Evolutionary conservation across 352 stramenopile genomes (phyloP).

Genomic region (Detonula confervacea): DNA sequence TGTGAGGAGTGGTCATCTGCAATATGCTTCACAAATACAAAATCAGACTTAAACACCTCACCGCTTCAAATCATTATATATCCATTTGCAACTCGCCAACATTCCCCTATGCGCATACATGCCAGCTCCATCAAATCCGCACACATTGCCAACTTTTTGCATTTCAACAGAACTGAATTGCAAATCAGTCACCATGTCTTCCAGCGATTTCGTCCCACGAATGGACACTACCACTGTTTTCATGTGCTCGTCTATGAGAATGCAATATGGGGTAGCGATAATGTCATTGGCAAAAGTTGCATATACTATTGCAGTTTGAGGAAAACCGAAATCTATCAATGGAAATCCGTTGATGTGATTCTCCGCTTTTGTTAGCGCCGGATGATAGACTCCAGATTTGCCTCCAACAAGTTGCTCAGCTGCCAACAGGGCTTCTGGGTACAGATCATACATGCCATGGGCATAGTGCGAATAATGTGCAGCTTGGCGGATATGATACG

Average conservation of each 20-base stretch:
- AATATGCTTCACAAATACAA: too few species aligned
- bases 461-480: slow-evolving; percentile 35
- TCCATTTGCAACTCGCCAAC: slow-evolving; percentile 43
- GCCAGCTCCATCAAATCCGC: slow-evolving; percentile 29
- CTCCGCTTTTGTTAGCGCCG: not conserved
- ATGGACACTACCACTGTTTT: slow-evolving; percentile 28
- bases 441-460: slow-evolving; percentile 21
- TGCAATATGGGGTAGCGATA: slow-evolving; percentile 32
- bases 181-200: slow-evolving; percentile 43
- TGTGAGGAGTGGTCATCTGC: too few species aligned
- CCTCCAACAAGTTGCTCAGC: too few species aligned
- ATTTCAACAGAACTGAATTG: slow-evolving; percentile 23
- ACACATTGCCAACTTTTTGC: slow-evolving; percentile 26
- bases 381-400: slow-evolving; percentile 7
- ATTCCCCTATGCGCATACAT: slow-evolving; percentile 33
- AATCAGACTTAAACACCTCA: slow-evolving; percentile 5
- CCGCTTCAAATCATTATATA: slow-evolving; percentile 45
- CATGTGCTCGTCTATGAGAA: slow-evolving; percentile 39
- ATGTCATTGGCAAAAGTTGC: slow-evolving; percentile 32
- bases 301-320: slow-evolving; percentile 27
- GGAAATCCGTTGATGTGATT: slow-evolving; percentile 24
- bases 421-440: slow-evolving; percentile 15
- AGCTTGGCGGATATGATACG: slow-evolving; percentile 26
- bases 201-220: slow-evolving; percentile 26
- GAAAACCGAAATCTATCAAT: slow-evolving; percentile 36